These are phyloP conservation scores for Amoeboaphelidium protococcarum DNA, from an alignment of 371 early-diverging fungal genomes.

Conservation along the genomic window DNA sequence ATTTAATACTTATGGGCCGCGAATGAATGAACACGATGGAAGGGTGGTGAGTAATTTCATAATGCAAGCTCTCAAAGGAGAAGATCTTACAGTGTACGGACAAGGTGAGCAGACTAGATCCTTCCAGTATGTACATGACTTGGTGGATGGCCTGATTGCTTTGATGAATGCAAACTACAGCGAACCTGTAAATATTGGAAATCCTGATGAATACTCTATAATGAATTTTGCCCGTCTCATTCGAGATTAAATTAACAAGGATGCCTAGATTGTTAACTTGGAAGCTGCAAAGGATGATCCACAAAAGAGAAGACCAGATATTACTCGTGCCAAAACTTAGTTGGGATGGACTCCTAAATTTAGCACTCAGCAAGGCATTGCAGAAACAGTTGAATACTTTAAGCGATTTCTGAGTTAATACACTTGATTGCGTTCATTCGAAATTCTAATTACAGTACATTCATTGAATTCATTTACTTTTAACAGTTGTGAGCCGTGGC, in stretches of 20 bases:
- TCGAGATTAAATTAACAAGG: slow-evolving; percentile 26
- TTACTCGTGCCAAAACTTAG: slow-evolving; percentile 29
- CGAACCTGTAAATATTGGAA: slow-evolving; percentile 62
- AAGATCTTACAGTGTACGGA: slow-evolving; percentile 53
- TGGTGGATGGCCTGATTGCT: slow-evolving; percentile 52
- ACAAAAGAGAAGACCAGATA: slow-evolving; percentile 49
- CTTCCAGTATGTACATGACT: slow-evolving; percentile 66
- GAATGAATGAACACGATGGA: slow-evolving; percentile 67
- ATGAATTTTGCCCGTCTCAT: slow-evolving; percentile 49
- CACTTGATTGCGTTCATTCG: too few species aligned
- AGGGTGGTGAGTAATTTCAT: slow-evolving; percentile 74
- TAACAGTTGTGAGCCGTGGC: too few species aligned
- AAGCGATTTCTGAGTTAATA: too few species aligned
- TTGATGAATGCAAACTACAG: slow-evolving; percentile 41
- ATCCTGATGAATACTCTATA: slow-evolving; percentile 65
- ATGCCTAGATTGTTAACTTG: slow-evolving; percentile 29
- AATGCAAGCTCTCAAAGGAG: slow-evolving; percentile 48
- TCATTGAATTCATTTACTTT: too few species aligned
- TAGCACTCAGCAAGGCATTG: slow-evolving; percentile 41
- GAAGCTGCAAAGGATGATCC: slow-evolving; percentile 53
- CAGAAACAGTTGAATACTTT: slow-evolving; percentile 65
- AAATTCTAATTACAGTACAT: too few species aligned
- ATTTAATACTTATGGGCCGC: slow-evolving; percentile 45
- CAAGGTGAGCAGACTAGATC: slow-evolving; percentile 57
- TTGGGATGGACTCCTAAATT: slow-evolving; percentile 51